A percentile compares a stretch with the other conserved stretches of the same genome.
Conservation (phyloP, 306 rosid genomes). For the Bauhinia variegata region DNA sequence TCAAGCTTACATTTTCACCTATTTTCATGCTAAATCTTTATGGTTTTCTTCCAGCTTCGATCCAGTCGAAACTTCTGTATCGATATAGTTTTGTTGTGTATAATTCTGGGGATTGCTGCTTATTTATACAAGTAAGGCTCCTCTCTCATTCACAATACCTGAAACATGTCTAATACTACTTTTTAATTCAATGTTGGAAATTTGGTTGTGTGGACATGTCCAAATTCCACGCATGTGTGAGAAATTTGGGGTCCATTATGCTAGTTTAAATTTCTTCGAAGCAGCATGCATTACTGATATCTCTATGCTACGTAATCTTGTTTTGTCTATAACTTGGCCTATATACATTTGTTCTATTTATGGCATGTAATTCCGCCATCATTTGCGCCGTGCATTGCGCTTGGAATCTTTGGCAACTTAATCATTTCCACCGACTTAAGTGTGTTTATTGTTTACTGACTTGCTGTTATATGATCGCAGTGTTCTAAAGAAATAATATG, state of each 20-base stretch:
- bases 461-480: slow-evolving; percentile 51
- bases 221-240: no score
- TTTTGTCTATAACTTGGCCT: no score
- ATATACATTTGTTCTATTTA: no score
- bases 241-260: slow-evolving; percentile 12
- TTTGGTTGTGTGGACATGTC: slow-evolving; percentile 8
- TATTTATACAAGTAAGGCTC: slow-evolving; percentile 95
- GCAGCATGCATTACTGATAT: no score
- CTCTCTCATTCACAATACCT: slow-evolving; percentile 27
- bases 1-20: slow-evolving; percentile 21
- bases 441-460: neutral
- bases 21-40: slow-evolving; percentile 36
- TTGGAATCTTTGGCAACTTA: no score
- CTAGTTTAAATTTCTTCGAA: no score
- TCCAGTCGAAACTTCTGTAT: slow-evolving; percentile 98
- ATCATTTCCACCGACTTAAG: no score
- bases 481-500: slow-evolving; percentile 84
- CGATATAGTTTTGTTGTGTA: slow-evolving; percentile 82
- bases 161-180: neutral
- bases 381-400: no score
- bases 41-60: slow-evolving; percentile 67
- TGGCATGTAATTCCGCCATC: no score
- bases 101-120: slow-evolving; percentile 98
- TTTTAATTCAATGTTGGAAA: slow-evolving; percentile 14
- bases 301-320: no score